These are phyloP conservation scores for Pythium volutum DNA, from an alignment of 352 stramenopile species.

Conservation along the genomic window DNA sequence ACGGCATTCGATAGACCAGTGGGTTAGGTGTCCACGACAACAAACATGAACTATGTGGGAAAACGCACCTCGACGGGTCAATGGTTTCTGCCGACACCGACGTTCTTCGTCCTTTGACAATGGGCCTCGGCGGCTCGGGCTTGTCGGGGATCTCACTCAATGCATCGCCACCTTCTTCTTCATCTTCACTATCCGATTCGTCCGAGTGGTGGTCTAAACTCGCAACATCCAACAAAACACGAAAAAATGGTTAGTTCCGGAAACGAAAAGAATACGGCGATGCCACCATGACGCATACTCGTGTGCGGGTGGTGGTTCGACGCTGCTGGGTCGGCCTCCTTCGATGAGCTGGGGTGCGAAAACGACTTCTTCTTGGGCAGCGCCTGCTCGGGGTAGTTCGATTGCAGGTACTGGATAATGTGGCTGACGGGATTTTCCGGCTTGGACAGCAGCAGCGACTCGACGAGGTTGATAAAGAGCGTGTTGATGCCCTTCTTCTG, in stretches of 20 bases:
- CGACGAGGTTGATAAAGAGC: constrained; percentile 91
- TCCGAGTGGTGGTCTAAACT: constrained; percentile 71
- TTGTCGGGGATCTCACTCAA: constrained; percentile 82
- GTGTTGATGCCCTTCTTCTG: constrained; percentile 92
- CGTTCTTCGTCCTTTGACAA: constrained; percentile 81
- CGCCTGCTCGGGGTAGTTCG: constrained; percentile 85
- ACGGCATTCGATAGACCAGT: background rate
- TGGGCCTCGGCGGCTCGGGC: constrained; percentile 46
- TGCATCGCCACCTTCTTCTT: constrained; percentile 69
- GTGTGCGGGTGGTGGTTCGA: constrained; percentile 23
- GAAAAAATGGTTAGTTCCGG: background rate
- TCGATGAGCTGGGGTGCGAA: constrained; percentile 18
- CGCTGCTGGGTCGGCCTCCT: constrained; percentile 47
- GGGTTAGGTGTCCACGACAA: background rate
- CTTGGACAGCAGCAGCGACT: constrained; percentile 88
- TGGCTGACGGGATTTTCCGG: constrained; percentile 87
- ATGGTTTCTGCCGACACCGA: constrained; percentile 89
- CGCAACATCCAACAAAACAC: background rate
- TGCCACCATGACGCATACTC: constrained; percentile 13
- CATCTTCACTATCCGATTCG: constrained; percentile 85
- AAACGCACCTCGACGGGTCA: constrained; percentile 60
- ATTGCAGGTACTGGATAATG: constrained; percentile 89
- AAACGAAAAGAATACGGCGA: background rate
- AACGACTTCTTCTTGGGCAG: constrained; percentile 40
- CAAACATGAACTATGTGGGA: background rate